phyloP scores from a whole-genome alignment of 331 rosid species.

The Pyrus hybrid region DNA sequence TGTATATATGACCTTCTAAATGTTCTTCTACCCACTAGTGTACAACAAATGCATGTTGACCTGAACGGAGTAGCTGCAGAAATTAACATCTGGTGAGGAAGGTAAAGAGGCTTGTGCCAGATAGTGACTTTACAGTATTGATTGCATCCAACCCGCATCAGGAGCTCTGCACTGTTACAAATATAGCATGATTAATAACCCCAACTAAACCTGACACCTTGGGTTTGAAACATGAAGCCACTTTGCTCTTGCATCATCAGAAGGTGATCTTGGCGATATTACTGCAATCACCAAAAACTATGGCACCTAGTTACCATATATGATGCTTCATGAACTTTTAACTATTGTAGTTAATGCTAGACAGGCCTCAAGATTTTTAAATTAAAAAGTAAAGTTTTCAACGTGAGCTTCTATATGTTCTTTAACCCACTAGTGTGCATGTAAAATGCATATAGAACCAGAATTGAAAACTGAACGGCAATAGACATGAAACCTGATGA shows the following conservation, averaged over 20 bases:
- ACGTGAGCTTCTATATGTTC: background rate
- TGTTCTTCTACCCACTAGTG: background rate
- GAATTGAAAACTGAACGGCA: background rate
- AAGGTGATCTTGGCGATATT: constrained; percentile 31
- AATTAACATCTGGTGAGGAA: background rate
- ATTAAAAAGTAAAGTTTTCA: background rate
- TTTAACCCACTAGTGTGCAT: background rate
- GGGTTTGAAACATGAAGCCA: constrained; percentile 73
- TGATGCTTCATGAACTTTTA: constrained; percentile 29
- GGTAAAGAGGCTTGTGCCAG: background rate
- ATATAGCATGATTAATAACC: constrained; percentile 57
- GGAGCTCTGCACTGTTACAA: background rate
- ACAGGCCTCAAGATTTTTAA: constrained; percentile 5
- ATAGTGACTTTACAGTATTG: background rate
- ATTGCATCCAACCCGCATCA: background rate
- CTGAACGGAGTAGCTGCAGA: background rate
- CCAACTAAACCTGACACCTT: constrained; percentile 53
- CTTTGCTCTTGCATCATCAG: constrained; percentile 55
- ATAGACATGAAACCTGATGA: background rate
- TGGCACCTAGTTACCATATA: constrained; percentile 29
- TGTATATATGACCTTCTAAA: background rate
- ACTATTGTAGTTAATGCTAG: background rate
- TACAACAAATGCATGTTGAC: background rate
- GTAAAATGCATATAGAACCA: background rate
- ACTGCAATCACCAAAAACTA: constrained; percentile 54